Evolutionary conservation across 495 filamentous ascomycete genomes (phyloP).

Genomic region (Aspergillus heteromorphus): DNA sequence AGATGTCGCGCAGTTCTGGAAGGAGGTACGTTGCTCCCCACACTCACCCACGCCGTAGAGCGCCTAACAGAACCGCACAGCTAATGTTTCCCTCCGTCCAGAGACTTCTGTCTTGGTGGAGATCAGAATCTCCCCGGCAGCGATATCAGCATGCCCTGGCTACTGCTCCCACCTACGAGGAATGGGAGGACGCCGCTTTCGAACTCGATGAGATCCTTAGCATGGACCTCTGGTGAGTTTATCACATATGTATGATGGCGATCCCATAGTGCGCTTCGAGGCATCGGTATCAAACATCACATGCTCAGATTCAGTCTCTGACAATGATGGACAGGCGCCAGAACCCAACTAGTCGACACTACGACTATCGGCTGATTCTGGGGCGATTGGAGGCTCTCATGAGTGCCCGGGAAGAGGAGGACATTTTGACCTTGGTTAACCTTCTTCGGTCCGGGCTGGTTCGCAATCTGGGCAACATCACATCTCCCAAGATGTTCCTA

Average conservation of each 20-base stretch:
- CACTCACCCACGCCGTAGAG: not conserved
- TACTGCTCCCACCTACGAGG: constrained; percentile 64
- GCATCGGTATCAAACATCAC: not conserved
- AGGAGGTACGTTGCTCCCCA: constrained; percentile 40
- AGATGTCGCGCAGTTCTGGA: constrained; percentile 63
- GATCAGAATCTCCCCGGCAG: constrained; percentile 32
- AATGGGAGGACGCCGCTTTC: constrained; percentile 77
- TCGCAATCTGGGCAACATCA: constrained; percentile 88
- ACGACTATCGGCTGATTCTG: constrained; percentile 85
- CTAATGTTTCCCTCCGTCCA: constrained; percentile 7
- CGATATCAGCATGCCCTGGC: constrained; percentile 40
- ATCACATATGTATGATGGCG: no score
- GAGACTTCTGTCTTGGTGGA: constrained; percentile 38
- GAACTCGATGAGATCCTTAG: constrained; percentile 73
- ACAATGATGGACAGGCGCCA: constrained; percentile 53
- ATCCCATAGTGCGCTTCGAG: no score
- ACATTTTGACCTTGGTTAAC: constrained; percentile 69
- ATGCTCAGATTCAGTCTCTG: not conserved
- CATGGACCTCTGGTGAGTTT: constrained; percentile 70
- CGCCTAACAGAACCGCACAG: no score
- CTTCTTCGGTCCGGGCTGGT: constrained; percentile 82
- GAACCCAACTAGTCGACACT: constrained; percentile 72
- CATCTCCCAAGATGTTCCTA: constrained; percentile 76
- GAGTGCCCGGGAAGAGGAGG: constrained; percentile 67
- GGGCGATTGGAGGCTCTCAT: constrained; percentile 68